Evolutionary conservation across 208 protist genomes (phyloP).

Genomic region (Trypanosoma congolense): DNA sequence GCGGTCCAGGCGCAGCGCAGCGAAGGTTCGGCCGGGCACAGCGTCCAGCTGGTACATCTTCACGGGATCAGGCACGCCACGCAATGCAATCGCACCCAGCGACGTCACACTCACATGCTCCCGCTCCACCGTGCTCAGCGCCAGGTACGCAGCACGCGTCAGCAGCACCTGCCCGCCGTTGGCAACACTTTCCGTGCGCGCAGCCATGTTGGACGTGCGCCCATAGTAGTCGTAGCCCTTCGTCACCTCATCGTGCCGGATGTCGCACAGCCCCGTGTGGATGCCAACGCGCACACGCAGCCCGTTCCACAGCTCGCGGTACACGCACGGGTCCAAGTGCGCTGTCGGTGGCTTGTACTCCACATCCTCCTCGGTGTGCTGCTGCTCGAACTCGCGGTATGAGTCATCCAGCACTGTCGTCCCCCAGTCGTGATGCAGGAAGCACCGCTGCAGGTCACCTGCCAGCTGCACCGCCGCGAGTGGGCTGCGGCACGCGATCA

Average conservation of each 20-base stretch:
- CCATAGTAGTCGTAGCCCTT: constrained; percentile 9
- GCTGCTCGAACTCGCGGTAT: constrained; percentile 39
- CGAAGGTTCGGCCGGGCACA: constrained; percentile 28
- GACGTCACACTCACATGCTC: constrained; percentile 1
- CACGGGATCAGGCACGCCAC: constrained; percentile 39
- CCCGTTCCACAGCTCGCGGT: constrained; percentile 31
- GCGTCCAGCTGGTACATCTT: constrained; percentile 51
- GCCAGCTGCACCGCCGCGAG: neutral
- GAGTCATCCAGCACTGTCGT: constrained; percentile 28
- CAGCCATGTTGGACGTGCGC: constrained; percentile 1
- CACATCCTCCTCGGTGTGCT: constrained; percentile 11
- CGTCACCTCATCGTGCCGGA: constrained; percentile 46
- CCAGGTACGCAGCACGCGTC: constrained; percentile 2
- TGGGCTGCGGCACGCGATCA: neutral
- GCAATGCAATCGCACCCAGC: constrained; percentile 31
- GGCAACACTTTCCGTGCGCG: constrained; percentile 3
- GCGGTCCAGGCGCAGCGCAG: constrained; percentile 35
- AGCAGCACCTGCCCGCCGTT: constrained; percentile 7
- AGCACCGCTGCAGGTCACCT: neutral
- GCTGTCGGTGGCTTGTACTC: constrained; percentile 25
- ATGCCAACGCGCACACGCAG: constrained; percentile 50
- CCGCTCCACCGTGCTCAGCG: constrained; percentile 44
- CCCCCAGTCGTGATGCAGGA: constrained; percentile 41
- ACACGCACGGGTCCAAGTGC: constrained; percentile 24
- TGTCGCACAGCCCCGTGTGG: constrained; percentile 52